A percentile compares a stretch with the other conserved stretches of the same genome.
These are phyloP conservation scores for Begonia loranthoides DNA, from an alignment of 306 rosid species.

Conservation along the genomic window DNA sequence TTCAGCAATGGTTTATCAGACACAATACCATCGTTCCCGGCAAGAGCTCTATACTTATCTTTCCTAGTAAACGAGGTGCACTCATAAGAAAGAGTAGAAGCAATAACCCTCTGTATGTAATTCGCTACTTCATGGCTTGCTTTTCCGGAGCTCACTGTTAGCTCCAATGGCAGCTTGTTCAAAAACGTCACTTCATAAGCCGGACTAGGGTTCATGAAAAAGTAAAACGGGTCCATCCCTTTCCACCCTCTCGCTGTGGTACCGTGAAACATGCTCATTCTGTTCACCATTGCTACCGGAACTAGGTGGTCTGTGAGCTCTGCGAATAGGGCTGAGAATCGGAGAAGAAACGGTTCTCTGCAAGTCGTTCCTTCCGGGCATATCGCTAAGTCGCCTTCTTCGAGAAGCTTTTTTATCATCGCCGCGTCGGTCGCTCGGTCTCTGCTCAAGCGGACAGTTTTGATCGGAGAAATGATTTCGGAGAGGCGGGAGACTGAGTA, in stretches of 20 bases:
- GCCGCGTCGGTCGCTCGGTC: constrained; percentile 52
- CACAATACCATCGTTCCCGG: constrained; percentile 72
- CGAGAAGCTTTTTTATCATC: constrained; percentile 55
- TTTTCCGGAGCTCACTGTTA: constrained; percentile 46
- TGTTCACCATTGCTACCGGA: constrained; percentile 77
- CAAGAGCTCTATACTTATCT: constrained; percentile 70
- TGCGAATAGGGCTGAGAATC: constrained; percentile 65
- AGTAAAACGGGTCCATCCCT: constrained; percentile 86
- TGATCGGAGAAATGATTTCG: constrained; percentile 61
- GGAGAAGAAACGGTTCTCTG: constrained; percentile 53
- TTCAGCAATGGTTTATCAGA: constrained; percentile 19
- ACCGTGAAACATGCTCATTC: constrained; percentile 88
- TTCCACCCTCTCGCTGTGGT: constrained; percentile 85
- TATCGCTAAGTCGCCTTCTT: constrained; percentile 63
- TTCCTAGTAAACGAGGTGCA: constrained; percentile 58
- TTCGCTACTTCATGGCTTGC: constrained; percentile 77
- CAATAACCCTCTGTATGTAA: constrained; percentile 71
- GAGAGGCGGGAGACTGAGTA: constrained; percentile 77
- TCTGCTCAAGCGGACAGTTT: constrained; percentile 47
- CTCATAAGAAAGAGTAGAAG: constrained; percentile 57
- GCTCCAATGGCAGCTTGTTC: constrained; percentile 47
- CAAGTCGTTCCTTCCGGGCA: constrained; percentile 90
- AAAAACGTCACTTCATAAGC: constrained; percentile 62
- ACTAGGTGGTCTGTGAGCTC: constrained; percentile 69
- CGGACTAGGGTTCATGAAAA: constrained; percentile 86